Evolutionary conservation across 2,329 filamentous ascomycete species (phyloP), one percentile per base, ranked within the genome.

Genomic region (Penicillium sp.): DNA sequence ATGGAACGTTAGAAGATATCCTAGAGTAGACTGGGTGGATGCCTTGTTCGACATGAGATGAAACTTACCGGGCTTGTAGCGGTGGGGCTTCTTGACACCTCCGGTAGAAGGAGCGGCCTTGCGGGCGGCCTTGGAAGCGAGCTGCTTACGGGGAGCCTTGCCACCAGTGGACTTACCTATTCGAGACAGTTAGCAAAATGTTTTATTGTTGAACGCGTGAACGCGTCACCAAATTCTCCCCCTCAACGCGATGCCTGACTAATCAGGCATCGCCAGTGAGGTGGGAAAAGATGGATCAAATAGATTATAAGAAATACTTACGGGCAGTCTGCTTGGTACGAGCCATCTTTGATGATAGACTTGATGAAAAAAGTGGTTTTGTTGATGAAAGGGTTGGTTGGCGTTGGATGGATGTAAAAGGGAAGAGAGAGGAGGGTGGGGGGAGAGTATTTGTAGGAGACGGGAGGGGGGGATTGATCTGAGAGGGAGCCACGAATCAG

Each of bases 81-180:
- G 85, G 83, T 93, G 90, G 81, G 90, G 90, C 89, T 94, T 94
- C 90, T 94, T 94, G 86, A 93, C 90, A 88, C 90, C 90, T 74
- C 93, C 94, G 78, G 94, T 97, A 64, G 92, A 96, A 71, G 94
- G 94, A 62, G 94, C 93, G 73, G 89, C 92, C 89, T 99, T 99
- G 84, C 94, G 93, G 75, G 94, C 93, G 69, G 93, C 94, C 90
- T 97, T 97, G 85, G 93, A 96, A 73, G 93, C 93, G 76, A 97
- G 92, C 87, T 97, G 93, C 91, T 99, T 99, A 81, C 85, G 84
- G 70, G 85, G 85, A 74, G 85, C 85, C 80, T 88, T 88, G 82
- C 85, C 85, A 86, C 85, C 85, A 77, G 85, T 87, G 76, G 84
- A 86, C 82, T 96, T 89, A 79, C 86, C 85, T 86, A 73, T 77